Percentiles rank a stretch among this genome's conserved stretches.
Evolutionary conservation across 768 basidiomycete genomes (phyloP).

Genomic region (Mycena latifolia): DNA sequence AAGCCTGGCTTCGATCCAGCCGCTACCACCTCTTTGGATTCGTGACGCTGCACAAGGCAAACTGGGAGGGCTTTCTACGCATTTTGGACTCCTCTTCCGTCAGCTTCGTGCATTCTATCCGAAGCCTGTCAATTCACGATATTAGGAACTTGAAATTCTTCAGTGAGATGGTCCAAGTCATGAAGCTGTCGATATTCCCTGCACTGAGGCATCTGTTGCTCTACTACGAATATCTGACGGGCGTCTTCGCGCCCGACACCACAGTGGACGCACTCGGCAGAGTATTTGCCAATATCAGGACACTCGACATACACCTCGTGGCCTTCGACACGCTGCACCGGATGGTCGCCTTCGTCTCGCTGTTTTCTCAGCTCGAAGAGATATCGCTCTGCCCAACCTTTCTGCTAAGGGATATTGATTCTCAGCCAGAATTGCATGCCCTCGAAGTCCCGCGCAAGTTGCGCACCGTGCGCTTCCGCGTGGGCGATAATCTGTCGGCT

Average conservation of each 20-base stretch:
- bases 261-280: not conserved
- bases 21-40: conserved; percentile 29
- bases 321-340: conserved; percentile 3
- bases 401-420: not conserved
- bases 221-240: not conserved
- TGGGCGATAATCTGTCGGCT: too few species aligned
- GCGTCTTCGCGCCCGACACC: not conserved
- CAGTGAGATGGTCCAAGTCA: conserved; percentile 9
- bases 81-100: conserved; percentile 10
- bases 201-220: conserved; percentile 6
- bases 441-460: not conserved
- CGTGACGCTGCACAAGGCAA: conserved; percentile 1
- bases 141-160: not conserved
- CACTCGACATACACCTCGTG: not conserved
- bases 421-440: too few species aligned
- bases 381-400: conserved; percentile 1
- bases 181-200: not conserved
- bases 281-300: conserved; percentile 2
- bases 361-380: conserved; percentile 2
- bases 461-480: not conserved
- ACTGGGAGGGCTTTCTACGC: conserved; percentile 12
- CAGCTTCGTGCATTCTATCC: conserved; percentile 10
- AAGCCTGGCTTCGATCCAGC: conserved; percentile 22
- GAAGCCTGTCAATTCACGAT: not conserved
- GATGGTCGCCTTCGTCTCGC: not conserved